phyloP scores from a whole-genome alignment of 306 rosid genomes.

The Sechiopsis laciniata region DNA sequence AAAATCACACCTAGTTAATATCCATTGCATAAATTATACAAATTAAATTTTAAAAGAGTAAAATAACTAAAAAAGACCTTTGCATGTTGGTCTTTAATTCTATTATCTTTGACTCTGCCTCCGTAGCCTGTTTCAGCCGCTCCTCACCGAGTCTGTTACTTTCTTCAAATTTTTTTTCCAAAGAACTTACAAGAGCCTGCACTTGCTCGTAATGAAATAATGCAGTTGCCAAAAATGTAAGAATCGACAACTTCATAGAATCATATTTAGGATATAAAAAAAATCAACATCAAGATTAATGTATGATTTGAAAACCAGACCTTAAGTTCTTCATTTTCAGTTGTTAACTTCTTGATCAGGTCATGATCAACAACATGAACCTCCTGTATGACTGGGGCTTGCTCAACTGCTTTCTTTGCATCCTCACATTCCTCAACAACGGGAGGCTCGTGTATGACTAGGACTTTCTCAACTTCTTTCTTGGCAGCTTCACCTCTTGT shows the following conservation, averaged over 20 bases:
- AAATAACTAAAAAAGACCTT: conserved; percentile 40
- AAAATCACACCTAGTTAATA: neutral
- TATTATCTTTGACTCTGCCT: conserved; percentile 74
- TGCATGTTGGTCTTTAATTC: conserved; percentile 75
- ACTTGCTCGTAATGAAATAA: conserved; percentile 24
- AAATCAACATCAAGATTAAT: neutral
- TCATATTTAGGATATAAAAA: neutral
- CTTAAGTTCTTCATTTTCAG: conserved; percentile 74
- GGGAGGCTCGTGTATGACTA: neutral
- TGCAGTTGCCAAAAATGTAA: conserved; percentile 14
- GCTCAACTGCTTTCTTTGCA: conserved; percentile 24
- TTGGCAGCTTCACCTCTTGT: neutral
- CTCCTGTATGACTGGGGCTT: conserved; percentile 4
- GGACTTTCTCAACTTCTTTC: neutral
- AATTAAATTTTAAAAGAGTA: conserved; percentile 14
- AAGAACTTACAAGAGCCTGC: conserved; percentile 63
- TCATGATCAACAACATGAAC: conserved; percentile 10
- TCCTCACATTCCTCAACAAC: neutral
- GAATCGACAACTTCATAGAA: conserved; percentile 11
- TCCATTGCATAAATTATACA: neutral
- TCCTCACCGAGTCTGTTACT: conserved; percentile 58
- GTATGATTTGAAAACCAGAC: conserved; percentile 28
- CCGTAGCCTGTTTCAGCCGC: conserved; percentile 64
- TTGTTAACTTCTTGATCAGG: conserved; percentile 38
- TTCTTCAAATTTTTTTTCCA: conserved; percentile 57